phyloP scores from a whole-genome alignment of 2,329 filamentous ascomycete genomes.

The Alternaria incomplexa region DNA sequence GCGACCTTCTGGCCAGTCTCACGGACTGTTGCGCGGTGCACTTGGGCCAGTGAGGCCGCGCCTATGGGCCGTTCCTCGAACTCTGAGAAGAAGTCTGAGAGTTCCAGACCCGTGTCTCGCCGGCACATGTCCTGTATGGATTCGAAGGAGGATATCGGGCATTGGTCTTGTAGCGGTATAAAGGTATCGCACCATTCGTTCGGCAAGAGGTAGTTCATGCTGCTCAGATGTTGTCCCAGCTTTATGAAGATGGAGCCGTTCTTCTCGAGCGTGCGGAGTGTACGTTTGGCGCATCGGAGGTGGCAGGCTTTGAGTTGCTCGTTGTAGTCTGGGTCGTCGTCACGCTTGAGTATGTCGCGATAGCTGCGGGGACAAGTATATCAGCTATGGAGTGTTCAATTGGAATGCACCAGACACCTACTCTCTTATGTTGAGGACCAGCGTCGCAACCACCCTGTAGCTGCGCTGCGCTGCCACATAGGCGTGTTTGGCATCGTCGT shows the following conservation, averaged over 20 bases:
- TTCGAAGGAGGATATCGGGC: slow-evolving; percentile 86
- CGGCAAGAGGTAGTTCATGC: slow-evolving; percentile 92
- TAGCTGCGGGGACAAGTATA: slow-evolving; percentile 66
- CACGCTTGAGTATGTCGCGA: slow-evolving; percentile 77
- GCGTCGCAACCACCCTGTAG: slow-evolving; percentile 74
- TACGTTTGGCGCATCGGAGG: slow-evolving; percentile 88
- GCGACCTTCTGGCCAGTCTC: slow-evolving; percentile 86
- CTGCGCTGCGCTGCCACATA: slow-evolving; percentile 79
- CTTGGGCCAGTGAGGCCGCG: slow-evolving; percentile 91
- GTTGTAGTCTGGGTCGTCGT: slow-evolving; percentile 69
- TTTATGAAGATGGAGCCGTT: slow-evolving; percentile 99
- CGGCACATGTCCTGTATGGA: slow-evolving; percentile 88
- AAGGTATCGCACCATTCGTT: slow-evolving; percentile 95
- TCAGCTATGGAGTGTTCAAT: slow-evolving; percentile 17
- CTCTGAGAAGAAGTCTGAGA: slow-evolving; percentile 84
- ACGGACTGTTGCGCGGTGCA: slow-evolving; percentile 84
- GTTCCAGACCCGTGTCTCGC: slow-evolving; percentile 77
- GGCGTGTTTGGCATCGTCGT: slow-evolving; percentile 74
- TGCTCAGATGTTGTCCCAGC: slow-evolving; percentile 92
- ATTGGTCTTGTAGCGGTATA: slow-evolving; percentile 93
- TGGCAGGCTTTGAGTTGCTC: slow-evolving; percentile 81
- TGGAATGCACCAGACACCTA: slow-evolving; percentile 54
- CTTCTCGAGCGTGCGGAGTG: slow-evolving; percentile 84
- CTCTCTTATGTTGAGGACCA: slow-evolving; percentile 89
- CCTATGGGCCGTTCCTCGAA: slow-evolving; percentile 84